Conservation (phyloP, 192 early-diverging fungal species). For the Coemansia guatemalensis region DNA sequence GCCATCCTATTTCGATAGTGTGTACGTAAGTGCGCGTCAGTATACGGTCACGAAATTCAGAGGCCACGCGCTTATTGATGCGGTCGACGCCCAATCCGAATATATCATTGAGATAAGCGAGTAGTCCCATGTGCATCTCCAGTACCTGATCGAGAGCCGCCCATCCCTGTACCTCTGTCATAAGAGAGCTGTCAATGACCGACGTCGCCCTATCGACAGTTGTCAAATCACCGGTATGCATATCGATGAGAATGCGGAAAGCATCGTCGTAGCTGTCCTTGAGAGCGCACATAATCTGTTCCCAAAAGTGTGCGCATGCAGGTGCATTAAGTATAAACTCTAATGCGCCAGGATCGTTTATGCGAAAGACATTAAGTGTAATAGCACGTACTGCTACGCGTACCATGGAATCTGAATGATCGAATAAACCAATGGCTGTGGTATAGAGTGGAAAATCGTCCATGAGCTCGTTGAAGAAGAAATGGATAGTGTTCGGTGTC, state of each 20-base stretch:
- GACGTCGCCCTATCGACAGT: slow-evolving; percentile 3
- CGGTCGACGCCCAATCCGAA: slow-evolving; percentile 56
- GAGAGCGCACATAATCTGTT: slow-evolving; percentile 37
- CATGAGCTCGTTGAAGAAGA: slow-evolving; percentile 59
- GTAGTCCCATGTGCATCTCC: slow-evolving; percentile 62
- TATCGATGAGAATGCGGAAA: slow-evolving; percentile 44
- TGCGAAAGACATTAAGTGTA: slow-evolving; percentile 62
- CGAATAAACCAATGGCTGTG: slow-evolving; percentile 63
- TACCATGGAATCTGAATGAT: slow-evolving; percentile 72
- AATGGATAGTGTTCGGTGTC: slow-evolving; percentile 59
- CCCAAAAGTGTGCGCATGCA: slow-evolving; percentile 37
- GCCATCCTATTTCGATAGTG: slow-evolving; percentile 33
- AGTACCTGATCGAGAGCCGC: slow-evolving; percentile 56
- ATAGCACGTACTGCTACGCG: slow-evolving; percentile 65
- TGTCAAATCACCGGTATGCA: slow-evolving; percentile 28
- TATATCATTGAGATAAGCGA: slow-evolving; percentile 66
- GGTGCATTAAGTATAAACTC: slow-evolving; percentile 41
- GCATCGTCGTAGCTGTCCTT: slow-evolving; percentile 39
- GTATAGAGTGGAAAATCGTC: slow-evolving; percentile 63
- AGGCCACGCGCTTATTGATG: slow-evolving; percentile 52
- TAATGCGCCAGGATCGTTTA: slow-evolving; percentile 33
- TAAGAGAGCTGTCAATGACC: background rate
- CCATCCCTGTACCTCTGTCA: slow-evolving; percentile 32
- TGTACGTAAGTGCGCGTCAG: slow-evolving; percentile 35
- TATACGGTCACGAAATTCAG: slow-evolving; percentile 37